Percentiles rank a stretch among this genome's conserved stretches.
These are phyloP conservation scores for Neoconidiobolus thromboides DNA, from an alignment of 371 early-diverging fungal species.

Conservation along the genomic window DNA sequence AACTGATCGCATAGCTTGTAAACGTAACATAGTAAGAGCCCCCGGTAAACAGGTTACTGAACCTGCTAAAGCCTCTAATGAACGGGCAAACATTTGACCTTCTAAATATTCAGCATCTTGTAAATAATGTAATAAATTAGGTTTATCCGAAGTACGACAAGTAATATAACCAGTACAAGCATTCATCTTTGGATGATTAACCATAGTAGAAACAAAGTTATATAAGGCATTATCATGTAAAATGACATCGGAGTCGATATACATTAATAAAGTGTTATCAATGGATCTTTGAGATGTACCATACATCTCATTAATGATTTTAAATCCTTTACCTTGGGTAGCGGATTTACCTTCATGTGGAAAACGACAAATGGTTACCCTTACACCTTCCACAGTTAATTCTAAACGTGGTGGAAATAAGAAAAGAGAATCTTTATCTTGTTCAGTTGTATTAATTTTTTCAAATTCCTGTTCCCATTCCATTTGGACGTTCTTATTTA, in stretches of 20 bases:
- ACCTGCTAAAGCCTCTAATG: constrained; percentile 1
- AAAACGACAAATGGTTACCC: constrained; percentile 3
- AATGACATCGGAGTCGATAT: constrained; percentile 5
- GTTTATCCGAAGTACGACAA: constrained; percentile 1
- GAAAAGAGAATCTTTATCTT: neutral
- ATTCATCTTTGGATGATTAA: neutral
- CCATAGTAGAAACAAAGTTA: constrained; percentile 3
- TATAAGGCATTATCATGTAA: constrained; percentile 5
- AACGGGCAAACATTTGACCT: constrained; percentile 3
- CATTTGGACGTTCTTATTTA: neutral
- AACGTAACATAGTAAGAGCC: neutral
- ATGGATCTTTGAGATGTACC: neutral
- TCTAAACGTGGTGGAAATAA: constrained; percentile 2
- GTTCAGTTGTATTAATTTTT: neutral
- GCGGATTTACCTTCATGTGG: constrained; percentile 6
- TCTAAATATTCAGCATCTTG: constrained; percentile 5
- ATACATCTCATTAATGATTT: constrained; percentile 4
- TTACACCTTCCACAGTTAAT: constrained; percentile 3
- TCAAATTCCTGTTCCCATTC: neutral
- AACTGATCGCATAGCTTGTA: neutral
- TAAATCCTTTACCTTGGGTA: constrained; percentile 4
- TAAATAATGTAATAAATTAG: constrained; percentile 2
- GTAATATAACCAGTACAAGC: constrained; percentile 5
- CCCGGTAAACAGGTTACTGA: constrained; percentile 6
- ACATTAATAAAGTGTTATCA: constrained; percentile 2